These are phyloP conservation scores for bread wheat (Triticum aestivum) DNA, from an alignment of 176 grass and related monocot species.

Conservation along the genomic window IWGSC_CS_RefSeq_v2.1 NC_057799.1:569276200-569276699, in stretches of 20 bases:
- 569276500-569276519: background rate
- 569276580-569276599: background rate
- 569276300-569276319: background rate
- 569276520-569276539: background rate
- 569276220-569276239: background rate
- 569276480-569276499: background rate
- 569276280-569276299: conserved; percentile 33
- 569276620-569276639: background rate
- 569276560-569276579: background rate
- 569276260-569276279: conserved; percentile 59
- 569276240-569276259: conserved; percentile 45
- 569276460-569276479: background rate
- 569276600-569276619: background rate
- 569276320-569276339: background rate
- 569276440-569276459: background rate
- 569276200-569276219: conserved; percentile 3
- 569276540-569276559: background rate
- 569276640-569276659: background rate
- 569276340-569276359: conserved; percentile 49
- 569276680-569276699: background rate
- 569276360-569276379: background rate
- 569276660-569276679: background rate
- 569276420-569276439: too few relatives aligned
- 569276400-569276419: conserved; percentile 51
- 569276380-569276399: conserved; percentile 47